These are phyloP conservation scores for Wickerhamomyces bovis DNA, from an alignment of 805 yeast genomes.

Conservation along the genomic window DNA sequence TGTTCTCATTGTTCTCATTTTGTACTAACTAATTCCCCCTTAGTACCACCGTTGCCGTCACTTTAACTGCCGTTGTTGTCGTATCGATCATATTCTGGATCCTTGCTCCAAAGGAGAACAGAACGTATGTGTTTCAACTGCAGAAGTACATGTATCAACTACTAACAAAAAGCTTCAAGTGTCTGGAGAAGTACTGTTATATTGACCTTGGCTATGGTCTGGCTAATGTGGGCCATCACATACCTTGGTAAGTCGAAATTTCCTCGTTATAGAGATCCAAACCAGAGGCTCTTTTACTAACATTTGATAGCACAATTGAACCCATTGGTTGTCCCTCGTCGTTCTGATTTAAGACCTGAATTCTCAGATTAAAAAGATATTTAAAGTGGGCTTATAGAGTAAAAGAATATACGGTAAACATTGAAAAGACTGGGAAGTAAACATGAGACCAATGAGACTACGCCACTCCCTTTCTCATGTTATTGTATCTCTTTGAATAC, in stretches of 20 bases:
- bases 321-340: slow-evolving; percentile 85
- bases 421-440: too few relatives aligned
- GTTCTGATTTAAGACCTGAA: slow-evolving; percentile 88
- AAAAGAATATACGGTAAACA: too few relatives aligned
- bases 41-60: slow-evolving; percentile 49
- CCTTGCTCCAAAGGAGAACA: slow-evolving; percentile 78
- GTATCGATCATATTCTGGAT: slow-evolving; percentile 71
- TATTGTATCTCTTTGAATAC: too few relatives aligned
- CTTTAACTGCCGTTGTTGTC: slow-evolving; percentile 50
- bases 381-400: neutral
- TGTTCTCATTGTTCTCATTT: too few relatives aligned
- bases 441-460: too few relatives aligned
- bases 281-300: slow-evolving; percentile 1
- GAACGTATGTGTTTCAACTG: slow-evolving; percentile 42
- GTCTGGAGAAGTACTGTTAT: slow-evolving; percentile 71
- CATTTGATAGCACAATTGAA: slow-evolving; percentile 54
- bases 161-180: slow-evolving; percentile 23
- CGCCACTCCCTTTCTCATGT: too few relatives aligned
- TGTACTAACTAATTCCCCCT: neutral
- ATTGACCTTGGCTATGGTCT: slow-evolving; percentile 69
- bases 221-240: slow-evolving; percentile 89
- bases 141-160: too few relatives aligned
- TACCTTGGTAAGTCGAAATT: slow-evolving; percentile 43
- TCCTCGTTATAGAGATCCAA: neutral
- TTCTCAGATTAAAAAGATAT: neutral